Conservation (phyloP, 192 early-diverging fungal species). For the Entophlyctis helioformis region DNA sequence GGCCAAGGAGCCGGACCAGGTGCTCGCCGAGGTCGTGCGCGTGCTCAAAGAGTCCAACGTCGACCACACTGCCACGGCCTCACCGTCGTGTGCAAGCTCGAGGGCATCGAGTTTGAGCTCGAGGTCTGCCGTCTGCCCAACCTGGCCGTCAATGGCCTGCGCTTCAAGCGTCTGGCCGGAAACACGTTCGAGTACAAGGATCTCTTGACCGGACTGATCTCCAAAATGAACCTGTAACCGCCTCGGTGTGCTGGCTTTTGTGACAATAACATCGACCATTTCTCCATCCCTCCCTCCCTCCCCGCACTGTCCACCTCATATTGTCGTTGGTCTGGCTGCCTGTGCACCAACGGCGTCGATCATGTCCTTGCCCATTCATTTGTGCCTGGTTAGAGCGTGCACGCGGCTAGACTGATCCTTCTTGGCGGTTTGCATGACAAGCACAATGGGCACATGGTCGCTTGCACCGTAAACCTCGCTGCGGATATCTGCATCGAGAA, state of each 20-base stretch:
- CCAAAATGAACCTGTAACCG: slow-evolving; percentile 34
- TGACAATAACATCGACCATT: neutral
- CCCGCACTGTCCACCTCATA: too few species aligned
- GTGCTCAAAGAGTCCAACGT: slow-evolving; percentile 23
- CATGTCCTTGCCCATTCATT: too few species aligned
- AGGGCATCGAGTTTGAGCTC: slow-evolving; percentile 46
- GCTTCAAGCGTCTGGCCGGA: slow-evolving; percentile 43
- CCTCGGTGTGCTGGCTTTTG: too few species aligned
- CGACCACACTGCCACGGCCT: slow-evolving; percentile 9
- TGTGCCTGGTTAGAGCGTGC: too few species aligned
- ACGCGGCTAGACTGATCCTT: too few species aligned
- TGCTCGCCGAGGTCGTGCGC: slow-evolving; percentile 30
- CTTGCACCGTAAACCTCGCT: slow-evolving; percentile 69
- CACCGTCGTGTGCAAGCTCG: slow-evolving; percentile 15
- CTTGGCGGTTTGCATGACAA: too few species aligned
- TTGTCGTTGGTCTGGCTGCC: too few species aligned
- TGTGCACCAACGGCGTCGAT: too few species aligned
- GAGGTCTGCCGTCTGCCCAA: slow-evolving; percentile 48
- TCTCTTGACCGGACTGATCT: slow-evolving; percentile 34
- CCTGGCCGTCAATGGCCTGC: slow-evolving; percentile 33
- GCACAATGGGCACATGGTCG: slow-evolving; percentile 82
- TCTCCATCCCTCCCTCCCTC: too few species aligned
- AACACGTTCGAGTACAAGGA: slow-evolving; percentile 50
- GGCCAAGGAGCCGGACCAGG: slow-evolving; percentile 38
- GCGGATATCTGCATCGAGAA: slow-evolving; percentile 49